Evolutionary conservation across 352 stramenopile species (phyloP), one percentile per base, ranked within the genome.

Genomic region (Stramenopiles sp.): DNA sequence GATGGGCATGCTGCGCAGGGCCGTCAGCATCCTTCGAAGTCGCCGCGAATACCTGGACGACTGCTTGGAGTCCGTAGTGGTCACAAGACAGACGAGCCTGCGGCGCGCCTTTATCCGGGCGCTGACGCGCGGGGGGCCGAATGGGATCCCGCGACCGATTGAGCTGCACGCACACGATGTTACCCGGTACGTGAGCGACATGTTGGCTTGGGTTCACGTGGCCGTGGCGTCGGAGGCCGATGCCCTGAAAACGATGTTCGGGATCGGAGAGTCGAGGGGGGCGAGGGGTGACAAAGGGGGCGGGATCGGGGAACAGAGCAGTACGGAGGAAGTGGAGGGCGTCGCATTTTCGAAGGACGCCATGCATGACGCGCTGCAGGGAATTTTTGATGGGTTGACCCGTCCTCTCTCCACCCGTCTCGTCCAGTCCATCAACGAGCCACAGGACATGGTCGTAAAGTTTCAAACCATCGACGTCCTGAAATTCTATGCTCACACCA

Each of bases 121-220:
- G 34, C 76, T 93, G 18, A 92, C 84, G 0, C 81, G 86, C 3
- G 86, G 85, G 12, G 85, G 85, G 0, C 81, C 85, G 12, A 88
- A 88, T 34, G 84, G 85, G 3, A 90, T 88, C 63, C 83, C 84
- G 32, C 79, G 87, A 3, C 87, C 88, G 0, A 92, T 94, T 73
- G 87, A 93, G 68, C 85, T 93, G 78, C 85, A 92, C 73, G 86
- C 86, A 2, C 87, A 93, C 73, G 87, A 93, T 36, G 84, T 87
- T 0, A 81, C 91, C n/a, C 82, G 85, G 1, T 94, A 93, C 80
- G 87, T 88, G 30, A 84, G 87, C 31, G 86, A 92, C 68, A 92
- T 94, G 86, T 71, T 94, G 6, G 88, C 88, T 4, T 94, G 87
- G 87, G 78, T 91, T 6, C 88, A 94, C 74, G 85, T 92, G 73